These are phyloP conservation scores for Vitis vinifera DNA, from an alignment of 164 flowering plant genomes.

Conservation along the genomic window DNA sequence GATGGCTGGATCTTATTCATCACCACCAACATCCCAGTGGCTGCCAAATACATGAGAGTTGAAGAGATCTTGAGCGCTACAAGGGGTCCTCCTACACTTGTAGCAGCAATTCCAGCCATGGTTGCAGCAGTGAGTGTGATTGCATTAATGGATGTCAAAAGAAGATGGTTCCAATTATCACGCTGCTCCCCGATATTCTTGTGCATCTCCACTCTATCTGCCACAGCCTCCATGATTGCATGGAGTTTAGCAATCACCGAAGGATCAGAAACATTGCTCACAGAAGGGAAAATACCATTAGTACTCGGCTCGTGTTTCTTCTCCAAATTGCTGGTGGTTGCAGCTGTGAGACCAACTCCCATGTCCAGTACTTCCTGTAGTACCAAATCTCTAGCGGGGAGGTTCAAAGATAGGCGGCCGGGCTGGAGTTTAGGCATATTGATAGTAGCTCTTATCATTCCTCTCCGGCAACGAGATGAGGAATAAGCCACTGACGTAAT, in stretches of 20 bases:
- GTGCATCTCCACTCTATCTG: slow-evolving; percentile 54
- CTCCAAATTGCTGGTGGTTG: slow-evolving; percentile 8
- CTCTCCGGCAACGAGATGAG: not conserved
- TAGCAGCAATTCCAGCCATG: slow-evolving; percentile 39
- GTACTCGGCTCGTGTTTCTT: not conserved
- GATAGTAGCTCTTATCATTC: slow-evolving; percentile 12
- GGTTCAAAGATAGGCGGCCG: slow-evolving; percentile 13
- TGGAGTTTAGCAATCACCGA: slow-evolving; percentile 33
- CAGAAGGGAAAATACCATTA: too few species aligned
- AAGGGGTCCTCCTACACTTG: slow-evolving; percentile 11
- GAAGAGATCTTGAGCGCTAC: slow-evolving; percentile 49
- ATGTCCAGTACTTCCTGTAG: slow-evolving; percentile 14
- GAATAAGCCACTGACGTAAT: not conserved
- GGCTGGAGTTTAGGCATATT: slow-evolving; percentile 12
- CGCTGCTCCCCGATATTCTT: slow-evolving; percentile 43
- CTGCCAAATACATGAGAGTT: slow-evolving; percentile 40
- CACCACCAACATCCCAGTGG: slow-evolving; percentile 49
- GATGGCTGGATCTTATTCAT: slow-evolving; percentile 78
- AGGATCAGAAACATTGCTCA: not conserved
- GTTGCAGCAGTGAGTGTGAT: slow-evolving; percentile 45
- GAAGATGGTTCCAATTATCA: slow-evolving; percentile 49
- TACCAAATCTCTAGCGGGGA: slow-evolving; percentile 9
- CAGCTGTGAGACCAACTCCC: not conserved
- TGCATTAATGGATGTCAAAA: slow-evolving; percentile 37
- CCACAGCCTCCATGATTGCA: slow-evolving; percentile 32